Percentiles rank a stretch among this genome's conserved stretches.
These are phyloP conservation scores for Chlorella vulgaris DNA, from an alignment of 139 green algal species.

Conservation along the genomic window DNA sequence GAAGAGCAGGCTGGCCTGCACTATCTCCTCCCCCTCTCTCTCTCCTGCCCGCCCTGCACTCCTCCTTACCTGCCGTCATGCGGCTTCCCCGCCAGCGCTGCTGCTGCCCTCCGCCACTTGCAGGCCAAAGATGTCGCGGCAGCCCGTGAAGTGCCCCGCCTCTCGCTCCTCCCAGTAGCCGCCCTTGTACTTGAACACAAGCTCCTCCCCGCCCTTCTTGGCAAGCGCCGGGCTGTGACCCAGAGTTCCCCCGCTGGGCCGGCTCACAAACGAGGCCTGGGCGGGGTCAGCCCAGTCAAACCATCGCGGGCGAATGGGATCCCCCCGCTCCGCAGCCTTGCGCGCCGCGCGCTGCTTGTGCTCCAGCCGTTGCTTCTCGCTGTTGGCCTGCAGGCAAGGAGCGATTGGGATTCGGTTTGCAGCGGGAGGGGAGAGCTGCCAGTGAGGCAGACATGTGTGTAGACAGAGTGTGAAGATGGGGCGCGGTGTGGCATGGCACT, in stretches of 20 bases:
- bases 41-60: too few relatives aligned
- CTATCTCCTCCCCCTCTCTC: too few relatives aligned
- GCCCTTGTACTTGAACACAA: conserved; percentile 56
- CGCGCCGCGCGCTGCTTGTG: conserved; percentile 82
- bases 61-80: too few relatives aligned
- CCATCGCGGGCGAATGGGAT: conserved; percentile 69
- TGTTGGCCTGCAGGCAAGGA: conserved; percentile 56
- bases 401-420: not conserved
- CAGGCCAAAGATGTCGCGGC: conserved; percentile 75
- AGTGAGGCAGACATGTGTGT: not conserved
- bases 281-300: conserved; percentile 45
- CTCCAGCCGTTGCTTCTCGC: conserved; percentile 87
- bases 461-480: not conserved
- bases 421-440: not conserved
- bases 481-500: not conserved
- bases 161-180: conserved; percentile 73
- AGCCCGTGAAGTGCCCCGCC: conserved; percentile 54
- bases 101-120: not conserved
- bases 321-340: conserved; percentile 69
- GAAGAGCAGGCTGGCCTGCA: too few relatives aligned
- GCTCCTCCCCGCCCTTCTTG: conserved; percentile 34
- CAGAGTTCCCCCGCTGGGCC: not conserved
- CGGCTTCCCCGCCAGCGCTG: too few relatives aligned
- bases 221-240: not conserved
- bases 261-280: not conserved